Evolutionary conservation across 2,329 filamentous ascomycete genomes (phyloP).

Genomic region (Diplodia seriata): DNA sequence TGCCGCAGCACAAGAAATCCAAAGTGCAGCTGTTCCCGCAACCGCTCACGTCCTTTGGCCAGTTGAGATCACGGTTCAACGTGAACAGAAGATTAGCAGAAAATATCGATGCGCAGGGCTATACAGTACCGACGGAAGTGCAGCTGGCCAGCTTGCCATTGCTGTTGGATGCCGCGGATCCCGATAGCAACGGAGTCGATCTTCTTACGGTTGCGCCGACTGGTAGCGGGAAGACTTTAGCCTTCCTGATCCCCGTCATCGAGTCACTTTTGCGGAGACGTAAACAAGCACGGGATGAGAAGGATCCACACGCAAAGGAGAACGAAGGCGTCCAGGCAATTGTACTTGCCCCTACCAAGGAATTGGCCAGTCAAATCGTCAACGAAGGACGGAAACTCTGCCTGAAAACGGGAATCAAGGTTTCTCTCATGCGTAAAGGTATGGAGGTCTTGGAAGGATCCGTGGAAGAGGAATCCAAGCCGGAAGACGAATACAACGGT

Average conservation of each 20-base stretch:
- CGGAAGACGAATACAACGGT: conserved; percentile 41
- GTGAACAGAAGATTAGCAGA: conserved; percentile 75
- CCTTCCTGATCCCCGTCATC: conserved; percentile 87
- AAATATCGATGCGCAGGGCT: conserved; percentile 85
- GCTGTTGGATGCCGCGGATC: conserved; percentile 50
- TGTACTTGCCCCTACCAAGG: conserved; percentile 58
- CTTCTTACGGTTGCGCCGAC: conserved; percentile 91
- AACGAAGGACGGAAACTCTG: conserved; percentile 83
- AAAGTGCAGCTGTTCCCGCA: conserved; percentile 71
- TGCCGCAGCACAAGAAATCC: conserved; percentile 47
- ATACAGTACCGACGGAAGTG: conserved; percentile 88
- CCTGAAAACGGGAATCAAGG: conserved; percentile 76
- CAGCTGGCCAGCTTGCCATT: conserved; percentile 87
- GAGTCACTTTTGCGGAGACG: conserved; percentile 65
- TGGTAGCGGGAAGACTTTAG: conserved; percentile 94
- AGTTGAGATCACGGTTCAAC: conserved; percentile 74
- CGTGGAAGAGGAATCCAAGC: conserved; percentile 51
- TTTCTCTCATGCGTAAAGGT: conserved; percentile 84
- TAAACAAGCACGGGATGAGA: conserved; percentile 35
- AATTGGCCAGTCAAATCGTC: conserved; percentile 58
- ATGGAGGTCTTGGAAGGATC: conserved; percentile 64
- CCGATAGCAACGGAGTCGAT: conserved; percentile 61
- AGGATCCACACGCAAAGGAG: background rate
- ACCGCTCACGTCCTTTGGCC: conserved; percentile 77
- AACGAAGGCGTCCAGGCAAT: conserved; percentile 44